Percentiles rank a stretch among this genome's conserved stretches.
These are phyloP conservation scores for Dictyostelium purpureum DNA, from an alignment of 78 protist species.

Conservation along the genomic window DNA sequence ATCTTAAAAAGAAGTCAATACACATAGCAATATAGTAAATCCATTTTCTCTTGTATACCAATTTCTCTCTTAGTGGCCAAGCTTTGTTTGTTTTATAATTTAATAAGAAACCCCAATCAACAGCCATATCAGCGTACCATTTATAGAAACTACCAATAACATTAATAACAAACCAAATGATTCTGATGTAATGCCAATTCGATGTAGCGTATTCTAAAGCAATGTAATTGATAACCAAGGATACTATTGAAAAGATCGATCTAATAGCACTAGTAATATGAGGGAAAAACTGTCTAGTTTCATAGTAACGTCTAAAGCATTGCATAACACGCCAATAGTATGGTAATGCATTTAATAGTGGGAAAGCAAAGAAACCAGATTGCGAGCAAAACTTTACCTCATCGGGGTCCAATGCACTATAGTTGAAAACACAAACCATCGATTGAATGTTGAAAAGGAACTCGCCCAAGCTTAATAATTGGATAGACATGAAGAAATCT, in stretches of 20 bases:
- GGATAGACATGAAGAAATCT: conserved; percentile 70
- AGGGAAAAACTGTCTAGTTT: conserved; percentile 62
- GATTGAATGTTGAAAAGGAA: conserved; percentile 73
- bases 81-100: conserved; percentile 2
- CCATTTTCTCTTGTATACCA: conserved; percentile 34
- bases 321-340: conserved; percentile 60
- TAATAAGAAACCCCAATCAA: conserved; percentile 62
- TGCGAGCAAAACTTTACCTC: conserved; percentile 19
- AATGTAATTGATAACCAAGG: conserved; percentile 20
- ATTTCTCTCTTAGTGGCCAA: conserved; percentile 50
- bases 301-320: conserved; percentile 72
- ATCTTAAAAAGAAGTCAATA: conserved; percentile 42
- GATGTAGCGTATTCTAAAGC: conserved; percentile 6
- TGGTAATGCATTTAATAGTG: conserved; percentile 32
- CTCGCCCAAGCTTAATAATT: conserved; percentile 35
- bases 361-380: conserved; percentile 36
- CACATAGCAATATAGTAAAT: conserved; percentile 44
- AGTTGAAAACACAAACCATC: conserved; percentile 67
- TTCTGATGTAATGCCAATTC: conserved; percentile 12
- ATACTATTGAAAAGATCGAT: conserved; percentile 41
- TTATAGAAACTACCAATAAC: conserved; percentile 54
- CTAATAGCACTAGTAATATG: conserved; percentile 72
- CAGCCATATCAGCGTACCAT: conserved; percentile 63
- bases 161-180: conserved; percentile 30
- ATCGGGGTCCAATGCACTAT: conserved; percentile 5